phyloP scores from a whole-genome alignment of 1,284 basidiomycete genomes.

The Apiotrichum mycotoxinovorans region DNA sequence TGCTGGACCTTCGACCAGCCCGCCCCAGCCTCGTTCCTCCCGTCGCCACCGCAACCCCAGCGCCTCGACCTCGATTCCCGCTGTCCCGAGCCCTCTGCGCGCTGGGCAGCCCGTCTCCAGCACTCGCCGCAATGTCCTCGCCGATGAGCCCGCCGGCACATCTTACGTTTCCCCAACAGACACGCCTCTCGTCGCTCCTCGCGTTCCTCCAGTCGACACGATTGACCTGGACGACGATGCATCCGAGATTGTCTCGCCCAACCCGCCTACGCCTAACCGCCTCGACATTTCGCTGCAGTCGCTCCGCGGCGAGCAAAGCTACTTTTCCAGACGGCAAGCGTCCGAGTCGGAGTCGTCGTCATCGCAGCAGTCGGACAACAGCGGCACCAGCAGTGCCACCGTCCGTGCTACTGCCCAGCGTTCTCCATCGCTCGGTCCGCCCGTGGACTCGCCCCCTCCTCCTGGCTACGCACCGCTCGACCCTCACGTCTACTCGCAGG shows the following conservation, averaged over 20 bases:
- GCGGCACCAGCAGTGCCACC: conserved; percentile 2
- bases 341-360: neutral
- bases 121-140: neutral
- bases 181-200: conserved; percentile 35
- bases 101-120: conserved; percentile 17
- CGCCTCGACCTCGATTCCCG: conserved; percentile 27
- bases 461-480: conserved; percentile 51
- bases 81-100: conserved; percentile 38
- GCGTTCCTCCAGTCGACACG: conserved; percentile 28
- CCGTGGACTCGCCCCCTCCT: conserved; percentile 33
- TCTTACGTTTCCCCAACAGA: conserved; percentile 48
- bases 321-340: conserved; percentile 33
- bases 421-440: conserved; percentile 16
- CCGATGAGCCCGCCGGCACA: conserved; percentile 6
- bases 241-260: conserved; percentile 36
- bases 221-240: conserved; percentile 26
- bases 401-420: conserved; percentile 9
- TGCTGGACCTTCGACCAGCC: conserved; percentile 4
- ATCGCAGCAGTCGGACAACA: neutral
- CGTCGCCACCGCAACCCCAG: conserved; percentile 31
- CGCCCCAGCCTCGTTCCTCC: conserved; percentile 16
- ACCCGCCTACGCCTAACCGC: conserved; percentile 57
- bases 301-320: conserved; percentile 31
- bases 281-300: conserved; percentile 56
- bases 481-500: conserved; percentile 48